phyloP scores from a whole-genome alignment of 352 stramenopile genomes.

The Phytopythium mirpurense region DNA sequence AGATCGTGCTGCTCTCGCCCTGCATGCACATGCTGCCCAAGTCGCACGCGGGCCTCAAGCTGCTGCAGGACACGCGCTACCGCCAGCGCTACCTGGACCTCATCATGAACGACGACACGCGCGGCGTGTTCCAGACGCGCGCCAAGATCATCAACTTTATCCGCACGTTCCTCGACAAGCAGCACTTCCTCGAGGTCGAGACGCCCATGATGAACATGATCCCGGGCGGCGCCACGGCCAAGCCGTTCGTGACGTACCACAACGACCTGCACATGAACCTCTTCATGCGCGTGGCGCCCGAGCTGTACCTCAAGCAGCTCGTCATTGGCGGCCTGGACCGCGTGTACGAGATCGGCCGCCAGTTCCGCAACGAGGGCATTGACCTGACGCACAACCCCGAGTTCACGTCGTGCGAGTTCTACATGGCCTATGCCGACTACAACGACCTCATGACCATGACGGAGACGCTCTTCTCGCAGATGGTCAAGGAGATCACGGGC shows the following conservation, averaged over 20 bases:
- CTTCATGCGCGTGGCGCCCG: conserved; percentile 95
- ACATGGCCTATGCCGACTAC: conserved; percentile 98
- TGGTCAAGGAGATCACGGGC: conserved; percentile 89
- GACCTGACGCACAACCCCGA: conserved; percentile 98
- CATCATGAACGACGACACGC: conserved; percentile 94
- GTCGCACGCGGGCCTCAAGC: conserved; percentile 57
- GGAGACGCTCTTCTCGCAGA: conserved; percentile 91
- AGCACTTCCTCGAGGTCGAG: conserved; percentile 97
- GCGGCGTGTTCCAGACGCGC: conserved; percentile 91
- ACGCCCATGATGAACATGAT: conserved; percentile 97
- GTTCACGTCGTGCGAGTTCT: conserved; percentile 98
- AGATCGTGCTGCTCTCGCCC: conserved; percentile 70
- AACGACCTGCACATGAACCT: conserved; percentile 96
- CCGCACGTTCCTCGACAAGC: conserved; percentile 90
- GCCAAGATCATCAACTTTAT: conserved; percentile 94
- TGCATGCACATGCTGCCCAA: conserved; percentile 87
- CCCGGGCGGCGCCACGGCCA: conserved; percentile 93
- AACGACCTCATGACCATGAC: conserved; percentile 97
- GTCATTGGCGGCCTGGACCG: conserved; percentile 97
- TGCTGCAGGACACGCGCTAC: conserved; percentile 82
- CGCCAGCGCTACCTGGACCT: conserved; percentile 94
- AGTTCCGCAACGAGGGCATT: conserved; percentile 99
- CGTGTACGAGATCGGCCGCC: conserved; percentile 98
- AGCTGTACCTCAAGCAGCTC: conserved; percentile 97
- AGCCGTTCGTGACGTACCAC: conserved; percentile 98